Base-by-base conservation (phyloP, 2,329 filamentous ascomycete genomes). In the Talaromyces pinophilus region DNA sequence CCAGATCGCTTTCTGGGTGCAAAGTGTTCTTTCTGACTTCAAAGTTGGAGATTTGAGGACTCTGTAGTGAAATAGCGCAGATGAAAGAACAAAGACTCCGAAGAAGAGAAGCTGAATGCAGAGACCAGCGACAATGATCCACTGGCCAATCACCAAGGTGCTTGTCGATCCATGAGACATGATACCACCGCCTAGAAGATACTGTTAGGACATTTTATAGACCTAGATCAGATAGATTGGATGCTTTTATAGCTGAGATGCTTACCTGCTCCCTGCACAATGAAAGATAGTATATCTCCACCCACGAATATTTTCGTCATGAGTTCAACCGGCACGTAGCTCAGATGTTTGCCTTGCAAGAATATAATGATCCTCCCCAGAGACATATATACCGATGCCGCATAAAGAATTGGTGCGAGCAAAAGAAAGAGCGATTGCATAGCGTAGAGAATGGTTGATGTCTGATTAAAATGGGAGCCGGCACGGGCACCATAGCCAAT, bases 321-420 rank as follows among this genome's bases (percentile, higher is more conserved):
- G 70, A 72, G 75, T 6, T 64, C 69, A 1, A 54, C 52, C 7
- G 62, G 68, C 30, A 79, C 73, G 1, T 76, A 15, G 1, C 73
- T 70, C 25, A 72, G 64, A 13, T 64, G 8, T 67, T 79, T 75
- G 1, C 71, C 76, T 15, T 73, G 59, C 0, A 73, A 65, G 11
- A 73, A 44, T 1, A 57, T 40, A 15, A 79, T 76, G 19, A 78
- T 70, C 0, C 77, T 73, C 0, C 76, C 76, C 1, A 79, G 72
- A 52, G 72, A 33, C 74, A 76, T 77, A 68, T 77, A 77, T 15
- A 77, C 71, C 0, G 71, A 72, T 1, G 75, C 75, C 13, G 78
- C 79, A 59, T 77, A 78, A 0, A 81, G 69, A 5, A 75, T 71
- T 0, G 79, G 79, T 0, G 74, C 76, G 8, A 81, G 63, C 1